Percentiles rank a stretch among this genome's conserved stretches.
Conservation (phyloP, 352 stramenopile genomes). For the Blastocystis sp. region DNA sequence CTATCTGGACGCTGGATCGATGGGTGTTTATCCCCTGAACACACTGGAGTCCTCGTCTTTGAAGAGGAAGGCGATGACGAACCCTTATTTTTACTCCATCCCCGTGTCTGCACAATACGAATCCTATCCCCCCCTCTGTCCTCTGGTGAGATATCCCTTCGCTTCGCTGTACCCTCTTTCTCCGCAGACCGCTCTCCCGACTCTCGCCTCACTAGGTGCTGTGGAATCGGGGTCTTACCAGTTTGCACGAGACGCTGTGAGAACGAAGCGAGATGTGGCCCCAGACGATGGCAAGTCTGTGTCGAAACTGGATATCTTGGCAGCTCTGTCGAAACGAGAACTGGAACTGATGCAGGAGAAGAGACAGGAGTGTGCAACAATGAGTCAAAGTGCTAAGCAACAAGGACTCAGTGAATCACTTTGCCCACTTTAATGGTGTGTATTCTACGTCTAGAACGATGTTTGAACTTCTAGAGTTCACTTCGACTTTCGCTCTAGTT, state of each 20-base stretch:
- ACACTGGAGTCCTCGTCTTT: not conserved
- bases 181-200: not conserved
- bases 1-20: not conserved
- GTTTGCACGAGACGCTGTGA: not conserved
- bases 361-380: not conserved
- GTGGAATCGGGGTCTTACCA: not conserved
- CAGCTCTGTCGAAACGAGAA: not conserved
- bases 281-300: not conserved
- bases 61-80: not conserved
- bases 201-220: not conserved
- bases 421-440: not conserved
- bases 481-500: not conserved
- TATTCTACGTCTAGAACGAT: not conserved
- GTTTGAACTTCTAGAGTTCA: not conserved
- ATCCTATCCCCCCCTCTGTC: no score
- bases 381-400: not conserved
- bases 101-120: no score
- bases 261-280: not conserved
- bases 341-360: not conserved
- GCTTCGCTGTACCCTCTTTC: not conserved
- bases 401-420: not conserved
- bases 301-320: constrained; percentile 11
- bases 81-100: no score
- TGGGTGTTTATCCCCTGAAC: not conserved
- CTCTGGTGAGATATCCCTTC: no score